A percentile compares a stretch with the other conserved stretches of the same genome.
These are phyloP conservation scores for Ceriops tagal DNA, from an alignment of 345 rosid genomes.

Conservation along the genomic window DNA sequence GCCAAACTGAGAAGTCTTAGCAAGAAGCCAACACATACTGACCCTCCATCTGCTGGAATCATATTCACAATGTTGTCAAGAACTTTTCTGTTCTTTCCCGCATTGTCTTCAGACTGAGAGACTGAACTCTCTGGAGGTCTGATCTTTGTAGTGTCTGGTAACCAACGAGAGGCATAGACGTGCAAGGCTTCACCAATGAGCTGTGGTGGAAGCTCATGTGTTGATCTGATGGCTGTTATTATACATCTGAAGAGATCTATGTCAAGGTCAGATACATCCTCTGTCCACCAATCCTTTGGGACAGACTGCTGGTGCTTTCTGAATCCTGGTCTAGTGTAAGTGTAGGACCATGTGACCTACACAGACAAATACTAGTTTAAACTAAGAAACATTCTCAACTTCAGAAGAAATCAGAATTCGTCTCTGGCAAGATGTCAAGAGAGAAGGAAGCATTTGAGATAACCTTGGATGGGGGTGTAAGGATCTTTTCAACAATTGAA, in stretches of 20 bases:
- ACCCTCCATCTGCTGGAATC: conserved; percentile 83
- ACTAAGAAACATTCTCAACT: not conserved
- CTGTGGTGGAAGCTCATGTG: conserved; percentile 60
- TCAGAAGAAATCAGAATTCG: not conserved
- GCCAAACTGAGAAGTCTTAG: conserved; percentile 79
- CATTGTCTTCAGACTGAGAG: conserved; percentile 41
- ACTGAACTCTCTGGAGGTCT: conserved; percentile 38
- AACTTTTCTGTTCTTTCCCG: conserved; percentile 47
- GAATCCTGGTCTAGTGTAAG: conserved; percentile 82
- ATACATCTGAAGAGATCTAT: conserved; percentile 83
- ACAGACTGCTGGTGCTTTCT: conserved; percentile 54
- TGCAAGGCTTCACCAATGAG: conserved; percentile 95
- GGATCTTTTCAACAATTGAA: conserved; percentile 78
- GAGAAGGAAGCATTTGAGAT: not conserved
- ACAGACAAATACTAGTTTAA: conserved; percentile 2
- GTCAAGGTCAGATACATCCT: conserved; percentile 87
- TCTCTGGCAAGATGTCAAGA: not conserved
- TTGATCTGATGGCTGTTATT: conserved; percentile 63
- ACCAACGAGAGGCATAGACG: conserved; percentile 88
- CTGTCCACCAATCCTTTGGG: conserved; percentile 99
- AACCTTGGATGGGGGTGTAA: conserved; percentile 73
- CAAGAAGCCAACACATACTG: conserved; percentile 77
- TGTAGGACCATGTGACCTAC: conserved; percentile 92
- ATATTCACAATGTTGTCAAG: conserved; percentile 72
- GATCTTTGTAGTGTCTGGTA: conserved; percentile 57